Evolutionary conservation across 805 yeast genomes (phyloP), one percentile per base, ranked within the genome.

Genomic region (Kurtzmaniella fragi): DNA sequence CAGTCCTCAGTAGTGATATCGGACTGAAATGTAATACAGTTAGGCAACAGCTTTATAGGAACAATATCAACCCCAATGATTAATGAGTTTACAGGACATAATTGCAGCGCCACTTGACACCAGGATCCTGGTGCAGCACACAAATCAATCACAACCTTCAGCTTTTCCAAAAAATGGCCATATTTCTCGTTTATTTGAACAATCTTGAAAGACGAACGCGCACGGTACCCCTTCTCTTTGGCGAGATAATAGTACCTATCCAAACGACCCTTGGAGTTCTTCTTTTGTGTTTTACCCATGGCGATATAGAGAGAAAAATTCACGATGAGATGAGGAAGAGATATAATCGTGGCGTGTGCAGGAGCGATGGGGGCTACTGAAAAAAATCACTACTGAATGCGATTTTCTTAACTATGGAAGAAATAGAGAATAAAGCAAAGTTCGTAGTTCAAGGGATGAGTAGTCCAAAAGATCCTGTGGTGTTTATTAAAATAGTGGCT

Each of bases 61-160:
- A 90, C 98, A 54, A 93, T 83, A 76, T 93, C 99, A n/a, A 93
- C 99, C 63, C 99, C 99, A 39, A 93, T 88, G 54, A 93, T 93
- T 49, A 93, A 73, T 0, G 97, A 87, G 62, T 89, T 88, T 1
- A 89, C 72, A 2, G 99, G 98, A 66, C 98, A 89, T 39, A 88
- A 64, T 44, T 89, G 85, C 1, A 95, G 80, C 1, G 99, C 99
- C 32, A 93, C 98, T 69, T 93, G 99, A 75, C 99, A 93, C 99
- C 99, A 93, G 3, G 97, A 88, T 41, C 99, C 99, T 31, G 98
- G 98, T 9, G 99, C 99, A 39, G 98, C 98, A 82, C 99, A 93
- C 52, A 93, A 73, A 75, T 93, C 99, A 38, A 93, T 86, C 32
- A 93, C 96, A 32, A 93, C 98, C 61, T 88, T 93, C 14, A 96